These are phyloP conservation scores for Stipa capillata DNA, from an alignment of 176 grass and related monocot species.

Conservation along the genomic window DNA sequence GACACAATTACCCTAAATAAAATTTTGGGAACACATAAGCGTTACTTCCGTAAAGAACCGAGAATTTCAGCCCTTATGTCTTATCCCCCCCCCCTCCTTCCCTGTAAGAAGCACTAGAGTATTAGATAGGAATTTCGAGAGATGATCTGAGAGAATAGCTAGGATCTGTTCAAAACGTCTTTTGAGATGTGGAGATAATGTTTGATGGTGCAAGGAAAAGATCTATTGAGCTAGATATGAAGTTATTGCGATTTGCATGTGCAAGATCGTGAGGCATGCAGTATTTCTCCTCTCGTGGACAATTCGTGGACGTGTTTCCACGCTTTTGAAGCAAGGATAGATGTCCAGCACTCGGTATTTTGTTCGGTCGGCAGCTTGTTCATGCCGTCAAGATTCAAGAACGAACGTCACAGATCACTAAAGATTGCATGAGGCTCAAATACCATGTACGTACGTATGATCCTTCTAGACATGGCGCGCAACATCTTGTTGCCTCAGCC, in stretches of 20 bases:
- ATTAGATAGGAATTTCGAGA: no score
- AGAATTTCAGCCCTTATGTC: no score
- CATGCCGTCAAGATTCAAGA: constrained; percentile 33
- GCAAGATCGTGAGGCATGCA: constrained; percentile 19
- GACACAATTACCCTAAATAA: no score
- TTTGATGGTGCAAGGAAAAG: background rate
- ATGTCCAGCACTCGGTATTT: background rate
- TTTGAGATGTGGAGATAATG: background rate
- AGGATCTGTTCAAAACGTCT: background rate
- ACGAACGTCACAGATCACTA: background rate
- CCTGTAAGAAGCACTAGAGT: no score
- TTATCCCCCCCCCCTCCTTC: no score
- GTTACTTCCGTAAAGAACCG: no score
- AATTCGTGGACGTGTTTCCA: background rate
- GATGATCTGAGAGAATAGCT: background rate
- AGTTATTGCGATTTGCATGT: background rate
- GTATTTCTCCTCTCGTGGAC: background rate
- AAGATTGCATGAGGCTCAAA: background rate
- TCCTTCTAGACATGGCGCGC: background rate
- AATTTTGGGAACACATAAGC: no score
- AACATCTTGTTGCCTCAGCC: background rate
- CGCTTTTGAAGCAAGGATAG: constrained; percentile 3
- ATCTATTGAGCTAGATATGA: constrained; percentile 16
- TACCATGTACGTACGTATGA: background rate
- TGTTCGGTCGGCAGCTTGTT: constrained; percentile 8